Conservation (phyloP, 2,329 filamentous ascomycete species). For the Aspergillus thermomutatus region DNA sequence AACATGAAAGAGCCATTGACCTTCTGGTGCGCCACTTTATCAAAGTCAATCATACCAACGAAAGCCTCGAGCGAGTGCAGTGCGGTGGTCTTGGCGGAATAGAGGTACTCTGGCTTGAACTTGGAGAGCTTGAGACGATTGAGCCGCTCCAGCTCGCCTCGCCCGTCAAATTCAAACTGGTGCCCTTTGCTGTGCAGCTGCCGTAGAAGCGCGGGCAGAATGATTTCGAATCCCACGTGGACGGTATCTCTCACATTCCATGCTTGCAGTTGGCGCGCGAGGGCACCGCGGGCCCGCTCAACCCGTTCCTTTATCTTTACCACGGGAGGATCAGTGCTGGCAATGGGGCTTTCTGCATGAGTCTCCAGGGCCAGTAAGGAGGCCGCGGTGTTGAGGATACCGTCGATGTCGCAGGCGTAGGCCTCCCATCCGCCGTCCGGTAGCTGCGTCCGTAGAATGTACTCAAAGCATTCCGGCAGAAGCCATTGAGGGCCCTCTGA, state of each 20-base stretch:
- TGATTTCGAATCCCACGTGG: conserved; percentile 37
- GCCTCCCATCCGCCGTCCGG: conserved; percentile 26
- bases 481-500: conserved; percentile 15
- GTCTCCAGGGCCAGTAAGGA: conserved; percentile 29
- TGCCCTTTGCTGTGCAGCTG: conserved; percentile 25
- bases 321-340: conserved; percentile 5
- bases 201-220: conserved; percentile 28
- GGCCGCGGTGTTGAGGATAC: conserved; percentile 34
- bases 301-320: conserved; percentile 13
- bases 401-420: conserved; percentile 27
- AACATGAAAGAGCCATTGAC: conserved; percentile 34
- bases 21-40: conserved; percentile 32
- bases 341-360: conserved; percentile 15
- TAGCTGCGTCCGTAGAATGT: conserved; percentile 24
- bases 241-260: conserved; percentile 28
- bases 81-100: conserved; percentile 25
- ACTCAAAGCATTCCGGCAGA: conserved; percentile 33
- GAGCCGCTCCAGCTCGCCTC: conserved; percentile 14
- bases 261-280: conserved; percentile 19
- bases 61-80: conserved; percentile 41
- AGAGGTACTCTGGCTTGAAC: conserved; percentile 27
- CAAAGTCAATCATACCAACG: conserved; percentile 36
- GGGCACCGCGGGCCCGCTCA: conserved; percentile 13
- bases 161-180: conserved; percentile 25
- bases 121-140: conserved; percentile 25